Conservation (phyloP, 805 yeast genomes). For the Starmerella asiatica region DNA sequence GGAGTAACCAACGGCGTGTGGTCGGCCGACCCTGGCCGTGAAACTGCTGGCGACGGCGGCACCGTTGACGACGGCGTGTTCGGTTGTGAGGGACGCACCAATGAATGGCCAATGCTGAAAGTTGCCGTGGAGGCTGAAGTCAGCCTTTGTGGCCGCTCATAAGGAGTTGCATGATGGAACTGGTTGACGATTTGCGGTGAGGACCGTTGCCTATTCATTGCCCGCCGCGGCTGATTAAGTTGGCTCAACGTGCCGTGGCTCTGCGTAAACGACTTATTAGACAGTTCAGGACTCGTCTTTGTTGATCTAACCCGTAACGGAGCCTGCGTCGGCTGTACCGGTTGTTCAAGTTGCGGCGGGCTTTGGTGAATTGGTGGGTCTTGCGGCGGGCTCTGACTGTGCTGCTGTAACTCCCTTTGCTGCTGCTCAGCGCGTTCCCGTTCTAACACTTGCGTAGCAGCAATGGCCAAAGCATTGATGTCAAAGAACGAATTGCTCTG, state of each 20-base stretch:
- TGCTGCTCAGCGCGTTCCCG: conserved; percentile 20
- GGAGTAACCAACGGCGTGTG: conserved; percentile 36
- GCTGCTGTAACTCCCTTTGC: conserved; percentile 6
- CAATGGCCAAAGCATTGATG: conserved; percentile 33
- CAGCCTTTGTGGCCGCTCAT: conserved; percentile 20
- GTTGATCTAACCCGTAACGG: neutral
- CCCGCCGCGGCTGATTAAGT: neutral
- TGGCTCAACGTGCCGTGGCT: neutral
- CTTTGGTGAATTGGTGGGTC: conserved; percentile 7
- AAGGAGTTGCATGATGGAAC: conserved; percentile 21
- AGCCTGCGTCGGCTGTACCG: neutral
- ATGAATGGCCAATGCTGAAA: conserved; percentile 18
- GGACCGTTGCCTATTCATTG: conserved; percentile 19
- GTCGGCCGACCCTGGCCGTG: conserved; percentile 29
- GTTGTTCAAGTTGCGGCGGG: conserved; percentile 3
- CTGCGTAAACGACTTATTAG: neutral
- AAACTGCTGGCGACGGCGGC: conserved; percentile 31
- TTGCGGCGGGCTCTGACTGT: conserved; percentile 8
- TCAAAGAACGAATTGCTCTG: conserved; percentile 24
- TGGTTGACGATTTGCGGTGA: conserved; percentile 20
- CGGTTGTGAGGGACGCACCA: conserved; percentile 25
- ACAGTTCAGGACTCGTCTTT: neutral
- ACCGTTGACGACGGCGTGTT: conserved; percentile 33
- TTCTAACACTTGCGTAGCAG: conserved; percentile 35
- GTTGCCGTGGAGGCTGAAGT: conserved; percentile 18